phyloP scores from a whole-genome alignment of 805 yeast species.

The Blastobotrys mokoenaii region DNA sequence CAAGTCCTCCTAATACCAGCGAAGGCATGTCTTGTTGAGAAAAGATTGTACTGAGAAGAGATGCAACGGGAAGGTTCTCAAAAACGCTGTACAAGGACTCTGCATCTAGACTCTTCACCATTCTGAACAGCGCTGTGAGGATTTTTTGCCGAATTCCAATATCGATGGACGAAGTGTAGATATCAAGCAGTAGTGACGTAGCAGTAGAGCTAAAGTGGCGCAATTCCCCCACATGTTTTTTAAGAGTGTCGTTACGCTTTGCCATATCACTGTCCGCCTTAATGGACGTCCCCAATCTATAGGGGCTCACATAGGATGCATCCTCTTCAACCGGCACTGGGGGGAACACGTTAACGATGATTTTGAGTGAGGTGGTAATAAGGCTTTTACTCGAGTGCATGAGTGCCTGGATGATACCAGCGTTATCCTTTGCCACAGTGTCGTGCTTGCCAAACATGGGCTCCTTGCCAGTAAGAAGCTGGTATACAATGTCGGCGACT shows the following conservation, averaged over 20 bases:
- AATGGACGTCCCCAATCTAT: slow-evolving; percentile 18
- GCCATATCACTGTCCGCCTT: slow-evolving; percentile 9
- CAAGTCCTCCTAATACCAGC: slow-evolving; percentile 44
- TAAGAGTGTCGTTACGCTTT: neutral
- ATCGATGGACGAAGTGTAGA: slow-evolving; percentile 68
- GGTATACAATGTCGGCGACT: slow-evolving; percentile 39
- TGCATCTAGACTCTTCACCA: slow-evolving; percentile 35
- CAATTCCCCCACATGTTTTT: slow-evolving; percentile 14
- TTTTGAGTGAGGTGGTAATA: slow-evolving; percentile 42
- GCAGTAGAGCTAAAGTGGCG: slow-evolving; percentile 16
- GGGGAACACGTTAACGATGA: slow-evolving; percentile 56
- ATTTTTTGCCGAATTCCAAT: slow-evolving; percentile 51
- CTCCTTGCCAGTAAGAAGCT: slow-evolving; percentile 45
- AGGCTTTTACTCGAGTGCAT: slow-evolving; percentile 70
- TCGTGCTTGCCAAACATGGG: slow-evolving; percentile 20
- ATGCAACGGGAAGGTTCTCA: slow-evolving; percentile 21
- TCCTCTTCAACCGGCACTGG: slow-evolving; percentile 8
- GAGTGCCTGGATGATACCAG: slow-evolving; percentile 54
- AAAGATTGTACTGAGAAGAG: slow-evolving; percentile 24
- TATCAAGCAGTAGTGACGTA: slow-evolving; percentile 42
- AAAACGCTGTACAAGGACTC: slow-evolving; percentile 15
- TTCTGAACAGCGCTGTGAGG: slow-evolving; percentile 45
- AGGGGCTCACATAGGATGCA: slow-evolving; percentile 13
- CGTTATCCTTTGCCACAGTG: slow-evolving; percentile 26
- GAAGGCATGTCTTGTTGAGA: slow-evolving; percentile 25